A percentile compares a stretch with the other conserved stretches of the same genome.
Conservation (phyloP, 169 alveolate species). For the Plasmodium reichenowi region DNA sequence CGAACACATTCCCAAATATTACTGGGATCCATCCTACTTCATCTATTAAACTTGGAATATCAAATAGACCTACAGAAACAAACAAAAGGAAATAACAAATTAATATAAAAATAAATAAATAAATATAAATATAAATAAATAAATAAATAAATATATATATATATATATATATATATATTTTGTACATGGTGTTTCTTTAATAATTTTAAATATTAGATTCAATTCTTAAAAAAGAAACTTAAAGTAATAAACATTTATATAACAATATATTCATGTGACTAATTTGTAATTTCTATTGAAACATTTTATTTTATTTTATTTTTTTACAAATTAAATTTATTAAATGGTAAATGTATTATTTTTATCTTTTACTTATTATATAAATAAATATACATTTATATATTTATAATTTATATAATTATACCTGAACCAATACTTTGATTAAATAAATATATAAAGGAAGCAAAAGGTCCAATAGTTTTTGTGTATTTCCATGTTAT, state of each 20-base stretch:
- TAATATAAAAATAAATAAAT: not conserved
- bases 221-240: not conserved
- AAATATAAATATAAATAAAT: too few species aligned
- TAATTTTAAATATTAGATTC: not conserved
- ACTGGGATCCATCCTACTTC: slow-evolving; percentile 85
- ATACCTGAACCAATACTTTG: slow-evolving; percentile 85
- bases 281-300: too few species aligned
- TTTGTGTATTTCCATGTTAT: slow-evolving; percentile 87
- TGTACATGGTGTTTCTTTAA: not conserved
- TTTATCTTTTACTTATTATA: not conserved
- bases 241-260: slow-evolving; percentile 7
- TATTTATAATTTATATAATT: not conserved
- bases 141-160: too few species aligned
- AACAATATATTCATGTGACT: not conserved
- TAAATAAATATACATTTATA: not conserved
- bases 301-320: not conserved
- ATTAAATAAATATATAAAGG: slow-evolving; percentile 83
- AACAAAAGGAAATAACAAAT: slow-evolving; percentile 8
- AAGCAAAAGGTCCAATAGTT: slow-evolving; percentile 85
- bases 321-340: not conserved
- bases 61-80: slow-evolving; percentile 79
- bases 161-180: too few species aligned
- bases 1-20: slow-evolving; percentile 78
- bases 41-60: slow-evolving; percentile 80
- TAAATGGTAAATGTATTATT: not conserved